Conservation (phyloP, 768 basidiomycete genomes). For the Rhizopogon rudus region DNA sequence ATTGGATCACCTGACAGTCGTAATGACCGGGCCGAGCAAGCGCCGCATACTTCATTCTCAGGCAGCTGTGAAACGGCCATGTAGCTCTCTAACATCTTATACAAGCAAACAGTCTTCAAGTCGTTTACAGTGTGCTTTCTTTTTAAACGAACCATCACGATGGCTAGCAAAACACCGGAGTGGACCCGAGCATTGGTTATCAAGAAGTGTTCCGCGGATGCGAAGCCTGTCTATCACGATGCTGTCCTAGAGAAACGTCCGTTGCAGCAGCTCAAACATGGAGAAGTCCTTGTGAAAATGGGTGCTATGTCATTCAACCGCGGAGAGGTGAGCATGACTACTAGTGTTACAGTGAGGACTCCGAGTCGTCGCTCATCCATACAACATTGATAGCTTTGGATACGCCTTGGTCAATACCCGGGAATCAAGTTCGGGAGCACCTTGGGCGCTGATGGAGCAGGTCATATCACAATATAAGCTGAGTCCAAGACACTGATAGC, state of each 20-base stretch:
- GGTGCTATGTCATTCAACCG: constrained; percentile 74
- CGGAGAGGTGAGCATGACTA: constrained; percentile 46
- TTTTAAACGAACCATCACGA: neutral
- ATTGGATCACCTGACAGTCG: neutral
- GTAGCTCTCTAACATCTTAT: too few species aligned
- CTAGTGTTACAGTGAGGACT: too few species aligned
- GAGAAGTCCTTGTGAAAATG: constrained; percentile 64
- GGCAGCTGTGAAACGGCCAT: too few species aligned
- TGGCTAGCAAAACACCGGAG: constrained; percentile 26
- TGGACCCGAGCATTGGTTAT: constrained; percentile 47
- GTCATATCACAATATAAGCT: constrained; percentile 26
- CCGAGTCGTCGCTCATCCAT: neutral
- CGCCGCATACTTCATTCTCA: too few species aligned
- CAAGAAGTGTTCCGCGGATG: constrained; percentile 33
- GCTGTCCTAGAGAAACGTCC: constrained; percentile 46
- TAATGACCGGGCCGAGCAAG: too few species aligned
- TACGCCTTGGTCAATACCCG: constrained; percentile 65
- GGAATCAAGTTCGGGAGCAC: constrained; percentile 54
- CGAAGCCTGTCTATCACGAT: constrained; percentile 50
- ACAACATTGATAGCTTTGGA: constrained; percentile 54
- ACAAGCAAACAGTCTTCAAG: too few species aligned
- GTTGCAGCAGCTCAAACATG: constrained; percentile 45
- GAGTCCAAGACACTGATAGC: neutral
- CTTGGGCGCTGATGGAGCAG: constrained; percentile 73
- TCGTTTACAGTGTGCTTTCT: too few species aligned